Evolutionary conservation across 2,329 filamentous ascomycete genomes (phyloP).

Genomic region (Pyricularia sp.): DNA sequence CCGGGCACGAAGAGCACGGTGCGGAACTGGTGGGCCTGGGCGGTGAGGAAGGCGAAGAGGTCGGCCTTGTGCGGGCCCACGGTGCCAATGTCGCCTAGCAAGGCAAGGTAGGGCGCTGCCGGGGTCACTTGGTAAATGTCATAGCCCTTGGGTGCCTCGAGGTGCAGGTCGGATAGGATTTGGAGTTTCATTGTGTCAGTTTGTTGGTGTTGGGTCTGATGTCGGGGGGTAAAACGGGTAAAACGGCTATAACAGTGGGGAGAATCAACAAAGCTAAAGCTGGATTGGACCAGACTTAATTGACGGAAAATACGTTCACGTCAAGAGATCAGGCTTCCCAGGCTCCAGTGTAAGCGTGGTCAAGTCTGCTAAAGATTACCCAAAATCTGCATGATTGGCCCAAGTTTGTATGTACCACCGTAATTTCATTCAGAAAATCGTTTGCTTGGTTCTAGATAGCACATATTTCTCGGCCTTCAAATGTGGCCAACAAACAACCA

Average conservation of each 20-base stretch:
- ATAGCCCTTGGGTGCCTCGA: slow-evolving; percentile 40
- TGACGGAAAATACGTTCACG: too few relatives aligned
- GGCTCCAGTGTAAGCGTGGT: background rate
- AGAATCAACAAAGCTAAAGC: background rate
- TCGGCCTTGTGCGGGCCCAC: slow-evolving; percentile 26
- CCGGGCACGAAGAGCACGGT: too few relatives aligned
- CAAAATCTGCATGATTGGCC: background rate
- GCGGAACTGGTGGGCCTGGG: slow-evolving; percentile 40
- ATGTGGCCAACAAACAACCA: background rate
- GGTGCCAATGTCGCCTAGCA: slow-evolving; percentile 48
- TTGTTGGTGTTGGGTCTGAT: background rate
- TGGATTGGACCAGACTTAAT: too few relatives aligned
- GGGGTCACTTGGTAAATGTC: slow-evolving; percentile 37
- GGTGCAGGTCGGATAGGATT: slow-evolving; percentile 49
- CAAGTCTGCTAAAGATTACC: background rate
- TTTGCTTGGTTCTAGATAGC: background rate
- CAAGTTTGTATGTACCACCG: background rate
- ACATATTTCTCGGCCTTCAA: background rate
- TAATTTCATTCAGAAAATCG: background rate
- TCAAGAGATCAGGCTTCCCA: too few relatives aligned
- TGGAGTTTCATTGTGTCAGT: slow-evolving; percentile 22
- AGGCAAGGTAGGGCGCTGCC: slow-evolving; percentile 38
- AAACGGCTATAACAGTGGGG: too few relatives aligned
- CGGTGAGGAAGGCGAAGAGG: slow-evolving; percentile 34
- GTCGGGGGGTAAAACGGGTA: too few relatives aligned